Evolutionary conservation across 225 moss, liverwort and hornwort species (phyloP).

Genomic region (Climacium dendroides): DNA sequence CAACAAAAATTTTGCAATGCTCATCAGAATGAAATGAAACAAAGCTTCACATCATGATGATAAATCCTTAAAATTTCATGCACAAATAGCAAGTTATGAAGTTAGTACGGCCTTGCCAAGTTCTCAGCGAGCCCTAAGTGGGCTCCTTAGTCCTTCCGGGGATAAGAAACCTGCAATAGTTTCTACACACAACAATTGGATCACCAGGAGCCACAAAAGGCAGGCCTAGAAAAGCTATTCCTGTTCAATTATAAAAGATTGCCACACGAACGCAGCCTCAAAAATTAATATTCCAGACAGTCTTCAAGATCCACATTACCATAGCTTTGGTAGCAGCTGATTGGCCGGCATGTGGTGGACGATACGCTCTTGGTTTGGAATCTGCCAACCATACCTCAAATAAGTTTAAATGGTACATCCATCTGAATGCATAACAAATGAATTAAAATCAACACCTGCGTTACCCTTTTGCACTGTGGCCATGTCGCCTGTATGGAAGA

Average conservation of each 20-base stretch:
- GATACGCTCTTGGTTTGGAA: constrained; percentile 71
- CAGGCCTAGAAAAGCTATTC: background rate
- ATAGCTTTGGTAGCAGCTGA: constrained; percentile 83
- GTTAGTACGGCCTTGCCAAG: background rate
- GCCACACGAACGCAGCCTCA: background rate
- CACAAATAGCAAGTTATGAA: background rate
- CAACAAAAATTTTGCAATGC: background rate
- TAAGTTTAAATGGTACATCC: background rate
- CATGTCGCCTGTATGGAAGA: background rate
- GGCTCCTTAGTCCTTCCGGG: background rate
- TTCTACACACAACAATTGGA: background rate
- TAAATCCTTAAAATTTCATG: background rate
- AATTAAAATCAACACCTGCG: background rate
- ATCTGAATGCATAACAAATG: background rate
- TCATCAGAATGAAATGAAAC: background rate
- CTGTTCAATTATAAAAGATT: background rate
- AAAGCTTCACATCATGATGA: background rate
- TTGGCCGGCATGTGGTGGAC: constrained; percentile 81
- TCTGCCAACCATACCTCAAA: constrained; percentile 3
- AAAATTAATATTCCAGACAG: background rate
- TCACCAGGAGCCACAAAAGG: background rate
- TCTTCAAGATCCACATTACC: constrained; percentile 24
- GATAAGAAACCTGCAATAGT: background rate
- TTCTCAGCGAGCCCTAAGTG: background rate
- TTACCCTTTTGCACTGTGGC: background rate